Evolutionary conservation across 2,329 filamentous ascomycete genomes (phyloP), one percentile per base, ranked within the genome.

Genomic region (Epichloe baconii): DNA sequence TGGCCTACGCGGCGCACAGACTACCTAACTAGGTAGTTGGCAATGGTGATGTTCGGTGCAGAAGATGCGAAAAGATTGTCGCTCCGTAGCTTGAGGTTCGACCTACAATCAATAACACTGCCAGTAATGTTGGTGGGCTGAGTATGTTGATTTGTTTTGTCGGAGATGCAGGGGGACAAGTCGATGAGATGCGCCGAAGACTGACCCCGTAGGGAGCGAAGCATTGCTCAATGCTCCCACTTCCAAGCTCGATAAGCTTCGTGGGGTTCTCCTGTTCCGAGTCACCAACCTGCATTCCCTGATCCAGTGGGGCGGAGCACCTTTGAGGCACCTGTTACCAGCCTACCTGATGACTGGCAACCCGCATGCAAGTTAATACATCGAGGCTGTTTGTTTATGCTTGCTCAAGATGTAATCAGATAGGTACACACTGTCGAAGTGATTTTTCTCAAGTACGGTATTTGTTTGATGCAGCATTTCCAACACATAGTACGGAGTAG

Each of bases 1-100:
- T 52, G 47, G 41, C 37, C 50, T 26, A 8, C 40, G 35, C 46
- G 36, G 41, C 50, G 46, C 50, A 50, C 40, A 23, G 26, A 31
- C 40, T 12, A 17, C 8, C 23, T 12, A 8, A 31, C 3, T 36
- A 12, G 31, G 31, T 31, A 31, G 31, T 31, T 15, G 34, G 15
- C 48, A 37, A 31, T 37, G 48, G 34, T 14, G 26, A n/a, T 11
- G 40, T 37, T 23, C 26, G 47, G 12, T 26, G 40, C 31, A 42
- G 23, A 14, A 17, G 14, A 26, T n/a, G 21, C 42, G 42, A 26
- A 44, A 44, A n/a, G 14, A 44, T 37, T 31, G 31, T 17, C 34
- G 31, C 48, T 43, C 41, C 15, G 31, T 23, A 43, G 17, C 31
- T 43, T 11, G 17, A 36, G 5, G 17, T 21, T 11, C 7, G 5